Evolutionary conservation across 805 yeast genomes (phyloP), one percentile per base, ranked within the genome.

Genomic region (Wickerhamomyces canadensis): DNA sequence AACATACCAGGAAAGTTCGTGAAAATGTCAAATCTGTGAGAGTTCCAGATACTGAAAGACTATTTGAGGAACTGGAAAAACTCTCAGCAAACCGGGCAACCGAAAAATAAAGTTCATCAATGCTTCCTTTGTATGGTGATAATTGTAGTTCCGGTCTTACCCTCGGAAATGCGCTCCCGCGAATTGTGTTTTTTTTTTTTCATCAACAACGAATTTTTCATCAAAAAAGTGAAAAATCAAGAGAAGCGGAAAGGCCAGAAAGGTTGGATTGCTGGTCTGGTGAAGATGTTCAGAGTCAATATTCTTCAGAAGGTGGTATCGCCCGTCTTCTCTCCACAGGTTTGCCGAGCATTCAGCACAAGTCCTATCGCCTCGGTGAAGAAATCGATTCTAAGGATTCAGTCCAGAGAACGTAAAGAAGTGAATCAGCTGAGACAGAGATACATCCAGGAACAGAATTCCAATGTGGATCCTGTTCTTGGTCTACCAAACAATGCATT

Each of bases 401-500:
- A 45, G 30, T 48, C 58, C 13, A 42, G 42, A 27, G 56, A 51
- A 22, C 47, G 44, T 28, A 51, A 45, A 42, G 55, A 53, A 34
- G 37, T 48, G 31, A 54, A 51, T 33, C 49, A 48, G 34, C 44
- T 48, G 22, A 51, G 47, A 41, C 56, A 53, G 35, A 50, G 52
- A 47, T 48, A 46, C 36, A 41, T 50, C n/a, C 35, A 46, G 12
- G 55, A 48, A 36, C 42, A 41, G 33, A 45, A 45, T 25, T 41
- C 45, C 37, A 49, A 49, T 32, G 49, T 53, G 14, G 97, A 89
- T 60, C 97, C 97, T 2, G 95, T 89, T 5, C 69, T 88, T 37
- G 97, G 97, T 9, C 70, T 69, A 38, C 61, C 76, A 5, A 63
- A 72, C 35, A 78, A 78, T 41, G 78, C 84, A 8, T 88, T 89